Evolutionary conservation across 2,329 filamentous ascomycete species (phyloP), one percentile per base, ranked within the genome.

Genomic region (Alternaria consortialis): DNA sequence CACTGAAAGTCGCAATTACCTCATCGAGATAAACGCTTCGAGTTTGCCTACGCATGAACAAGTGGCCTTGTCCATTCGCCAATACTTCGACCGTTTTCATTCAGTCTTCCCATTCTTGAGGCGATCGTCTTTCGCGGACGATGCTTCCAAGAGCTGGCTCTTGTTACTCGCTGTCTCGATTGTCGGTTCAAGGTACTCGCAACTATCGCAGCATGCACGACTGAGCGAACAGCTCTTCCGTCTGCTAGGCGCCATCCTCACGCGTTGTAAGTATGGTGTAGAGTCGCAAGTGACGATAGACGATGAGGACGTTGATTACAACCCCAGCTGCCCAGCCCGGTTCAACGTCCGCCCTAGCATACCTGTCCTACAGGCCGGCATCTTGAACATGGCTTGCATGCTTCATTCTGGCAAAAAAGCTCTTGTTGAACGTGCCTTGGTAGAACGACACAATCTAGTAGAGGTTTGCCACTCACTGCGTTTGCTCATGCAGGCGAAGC

Each of bases 81-180:
- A 73, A 1, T 76, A 74, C 55, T 67, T 73, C 42, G 68, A 71
- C 7, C 57, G 64, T 36, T 76, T 77, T 37, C 67, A 73, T 47
- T 66, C 69, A 23, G 62, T 66, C 12, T 64, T 77, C 15, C 75
- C 76, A 4, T 72, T 77, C 42, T 50, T 77, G 8, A 74, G 77
- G 44, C 54, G 43, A 29, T 63, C 63, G 0, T 68, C 62, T 4
- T 66, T 75, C 43, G 32, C 29, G 36, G 43, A 52, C 37, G 57
- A 37, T 29, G 53, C 23, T 32, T 62, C 7, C 36, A 31, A 27
- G 20, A 43, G 69, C 12, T 69, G 65, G 60, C 53, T 72, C 9
- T 62, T 74, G 9, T 58, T 71, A 15, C 58, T 77, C 17, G 73
- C 73, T 7, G 60, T 76, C n/a, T 67, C 65, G 8, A 62, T 70